A percentile compares a stretch with the other conserved stretches of the same genome.
Evolutionary conservation across 139 green algal species (phyloP).

Genomic region (Chlamydomonas sphaeroides): DNA sequence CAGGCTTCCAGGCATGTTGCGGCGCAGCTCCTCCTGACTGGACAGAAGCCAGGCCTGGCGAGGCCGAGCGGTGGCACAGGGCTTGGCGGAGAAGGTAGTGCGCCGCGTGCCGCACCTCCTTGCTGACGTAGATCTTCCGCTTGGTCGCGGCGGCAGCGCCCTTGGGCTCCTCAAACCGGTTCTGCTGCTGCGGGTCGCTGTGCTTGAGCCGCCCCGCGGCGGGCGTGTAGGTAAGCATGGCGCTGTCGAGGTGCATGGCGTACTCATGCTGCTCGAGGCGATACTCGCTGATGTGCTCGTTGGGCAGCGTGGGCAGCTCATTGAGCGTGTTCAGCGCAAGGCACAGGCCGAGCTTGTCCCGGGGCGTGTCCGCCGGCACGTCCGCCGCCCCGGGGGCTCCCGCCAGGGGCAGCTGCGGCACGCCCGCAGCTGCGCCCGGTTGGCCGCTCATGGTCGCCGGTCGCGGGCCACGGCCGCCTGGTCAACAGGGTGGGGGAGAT

Average conservation of each 20-base stretch:
- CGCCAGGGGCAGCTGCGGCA: too few species aligned
- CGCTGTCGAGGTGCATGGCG: slow-evolving; percentile 34
- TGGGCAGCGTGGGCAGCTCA: not conserved
- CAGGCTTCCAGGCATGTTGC: too few species aligned
- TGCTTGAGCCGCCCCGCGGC: slow-evolving; percentile 6
- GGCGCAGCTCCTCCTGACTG: too few species aligned
- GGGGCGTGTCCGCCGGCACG: too few species aligned
- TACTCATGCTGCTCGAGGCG: slow-evolving; percentile 31
- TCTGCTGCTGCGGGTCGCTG: not conserved
- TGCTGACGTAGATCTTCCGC: slow-evolving; percentile 29
- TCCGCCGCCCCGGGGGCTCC: too few species aligned
- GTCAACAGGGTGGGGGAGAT: too few species aligned
- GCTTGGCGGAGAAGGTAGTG: too few species aligned
- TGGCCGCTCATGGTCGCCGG: too few species aligned
- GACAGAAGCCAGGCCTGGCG: too few species aligned
- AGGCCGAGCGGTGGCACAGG: too few species aligned
- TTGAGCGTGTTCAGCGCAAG: slow-evolving; percentile 13
- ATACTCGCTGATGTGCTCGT: not conserved
- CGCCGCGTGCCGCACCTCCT: slow-evolving; percentile 6
- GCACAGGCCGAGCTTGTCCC: slow-evolving; percentile 3
- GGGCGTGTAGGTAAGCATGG: slow-evolving; percentile 24
- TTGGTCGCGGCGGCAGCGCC: not conserved
- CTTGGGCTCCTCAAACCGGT: slow-evolving; percentile 21
- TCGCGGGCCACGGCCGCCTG: too few species aligned
- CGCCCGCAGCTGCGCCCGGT: too few species aligned